Conservation (phyloP, 2,329 filamentous ascomycete genomes). For the Colletotrichum eleusines region DNA sequence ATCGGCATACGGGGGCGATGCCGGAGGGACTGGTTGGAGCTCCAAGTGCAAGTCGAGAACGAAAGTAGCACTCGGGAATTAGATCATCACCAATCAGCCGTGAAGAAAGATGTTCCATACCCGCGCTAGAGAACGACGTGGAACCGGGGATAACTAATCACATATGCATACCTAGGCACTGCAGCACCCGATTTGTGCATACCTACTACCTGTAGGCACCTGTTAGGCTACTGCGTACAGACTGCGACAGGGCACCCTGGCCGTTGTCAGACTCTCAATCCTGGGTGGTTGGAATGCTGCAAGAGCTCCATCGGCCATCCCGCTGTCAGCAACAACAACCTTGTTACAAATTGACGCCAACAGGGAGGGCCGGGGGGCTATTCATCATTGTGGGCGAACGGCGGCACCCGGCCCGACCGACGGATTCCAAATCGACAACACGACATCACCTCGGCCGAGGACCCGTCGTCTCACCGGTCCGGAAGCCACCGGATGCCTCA, state of each 20-base stretch:
- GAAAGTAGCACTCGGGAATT: no score
- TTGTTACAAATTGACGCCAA: conserved; percentile 1
- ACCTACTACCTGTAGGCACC: no score
- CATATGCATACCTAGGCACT: neutral
- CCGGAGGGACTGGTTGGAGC: neutral
- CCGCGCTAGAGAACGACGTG: conserved; percentile 31
- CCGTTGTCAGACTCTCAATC: neutral
- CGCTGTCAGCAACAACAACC: neutral
- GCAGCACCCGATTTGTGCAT: neutral
- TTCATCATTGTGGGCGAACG: neutral
- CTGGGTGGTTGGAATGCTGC: neutral
- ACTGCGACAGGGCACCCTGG: neutral
- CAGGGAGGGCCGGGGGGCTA: neutral
- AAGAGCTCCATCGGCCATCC: neutral
- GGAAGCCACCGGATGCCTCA: conserved; percentile 8
- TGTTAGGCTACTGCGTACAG: no score
- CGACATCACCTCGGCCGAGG: conserved; percentile 24
- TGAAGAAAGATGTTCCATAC: neutral
- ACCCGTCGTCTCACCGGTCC: neutral
- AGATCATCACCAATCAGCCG: conserved; percentile 36
- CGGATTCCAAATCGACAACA: conserved; percentile 32
- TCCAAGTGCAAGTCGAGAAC: neutral
- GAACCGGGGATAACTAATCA: conserved; percentile 36
- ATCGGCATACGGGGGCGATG: neutral
- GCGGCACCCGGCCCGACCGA: conserved; percentile 5